A percentile compares a stretch with the other conserved stretches of the same genome.
phyloP scores from a whole-genome alignment of 495 filamentous ascomycete genomes.

The Neurospora tetrasperma region DNA sequence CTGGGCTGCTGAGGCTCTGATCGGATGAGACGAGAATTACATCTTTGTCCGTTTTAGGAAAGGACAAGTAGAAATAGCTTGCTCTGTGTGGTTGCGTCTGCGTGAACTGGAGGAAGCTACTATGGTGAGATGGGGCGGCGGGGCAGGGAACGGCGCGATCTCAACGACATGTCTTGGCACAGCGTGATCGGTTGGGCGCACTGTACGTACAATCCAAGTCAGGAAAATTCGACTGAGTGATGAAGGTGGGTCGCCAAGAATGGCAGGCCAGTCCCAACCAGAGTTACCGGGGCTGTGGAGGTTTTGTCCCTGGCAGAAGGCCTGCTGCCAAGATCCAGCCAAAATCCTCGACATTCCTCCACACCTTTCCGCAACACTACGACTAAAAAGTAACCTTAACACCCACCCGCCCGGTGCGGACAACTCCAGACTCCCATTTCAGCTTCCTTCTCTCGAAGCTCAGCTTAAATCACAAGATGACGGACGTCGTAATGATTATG shows the following conservation, averaged over 20 bases:
- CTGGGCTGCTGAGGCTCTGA: not conserved
- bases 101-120: not conserved
- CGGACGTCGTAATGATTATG: not conserved
- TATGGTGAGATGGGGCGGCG: not conserved
- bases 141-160: not conserved
- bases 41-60: not conserved
- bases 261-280: not conserved
- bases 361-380: not conserved
- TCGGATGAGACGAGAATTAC: not conserved
- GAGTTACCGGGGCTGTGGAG: not conserved
- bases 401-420: not conserved
- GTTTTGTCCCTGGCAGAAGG: not conserved
- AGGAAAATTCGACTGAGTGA: not conserved
- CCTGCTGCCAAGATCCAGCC: not conserved
- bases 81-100: not conserved
- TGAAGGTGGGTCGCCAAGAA: not conserved
- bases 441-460: not conserved
- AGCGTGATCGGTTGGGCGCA: not conserved
- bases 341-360: not conserved
- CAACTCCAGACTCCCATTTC: not conserved
- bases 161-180: not conserved
- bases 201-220: not conserved
- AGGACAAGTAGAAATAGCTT: not conserved
- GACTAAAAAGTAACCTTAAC: not conserved
- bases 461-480: not conserved